These are phyloP conservation scores for Truncatella angustata DNA, from an alignment of 2,329 filamentous ascomycete genomes.

Conservation along the genomic window DNA sequence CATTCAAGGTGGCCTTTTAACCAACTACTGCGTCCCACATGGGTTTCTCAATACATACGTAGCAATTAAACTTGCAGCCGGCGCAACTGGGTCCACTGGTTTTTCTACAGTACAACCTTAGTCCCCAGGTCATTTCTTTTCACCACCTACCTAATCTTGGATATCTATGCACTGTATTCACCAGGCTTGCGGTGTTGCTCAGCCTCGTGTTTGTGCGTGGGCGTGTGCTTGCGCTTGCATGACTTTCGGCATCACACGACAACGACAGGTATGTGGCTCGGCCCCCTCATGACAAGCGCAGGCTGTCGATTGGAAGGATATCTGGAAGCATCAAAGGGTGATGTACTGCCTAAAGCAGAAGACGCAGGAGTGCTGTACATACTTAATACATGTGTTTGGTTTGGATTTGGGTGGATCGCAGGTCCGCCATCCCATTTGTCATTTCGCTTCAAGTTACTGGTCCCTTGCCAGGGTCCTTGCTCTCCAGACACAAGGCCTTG, in stretches of 20 bases:
- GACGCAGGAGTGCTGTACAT: too few species aligned
- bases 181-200: background rate
- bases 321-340: too few species aligned
- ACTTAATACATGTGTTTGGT: too few species aligned
- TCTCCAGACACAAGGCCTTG: background rate
- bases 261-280: too few species aligned
- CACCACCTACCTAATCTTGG: conserved; percentile 2
- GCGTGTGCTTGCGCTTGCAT: background rate
- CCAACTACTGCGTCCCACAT: background rate
- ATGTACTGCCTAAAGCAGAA: too few species aligned
- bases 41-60: background rate
- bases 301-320: too few species aligned
- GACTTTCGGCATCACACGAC: background rate
- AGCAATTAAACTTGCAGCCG: background rate
- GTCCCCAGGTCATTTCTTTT: background rate
- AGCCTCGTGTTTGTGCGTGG: conserved; percentile 2
- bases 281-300: too few species aligned
- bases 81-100: background rate
- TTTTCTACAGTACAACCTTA: too few species aligned
- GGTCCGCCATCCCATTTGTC: background rate
- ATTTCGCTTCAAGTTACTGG: background rate
- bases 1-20: background rate
- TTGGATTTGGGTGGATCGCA: background rate
- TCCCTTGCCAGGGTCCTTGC: background rate
- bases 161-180: conserved; percentile 1